A percentile compares a stretch with the other conserved stretches of the same genome.
Evolutionary conservation across 495 filamentous ascomycete genomes (phyloP).

Genomic region (Aspergillus incahuasiensis): DNA sequence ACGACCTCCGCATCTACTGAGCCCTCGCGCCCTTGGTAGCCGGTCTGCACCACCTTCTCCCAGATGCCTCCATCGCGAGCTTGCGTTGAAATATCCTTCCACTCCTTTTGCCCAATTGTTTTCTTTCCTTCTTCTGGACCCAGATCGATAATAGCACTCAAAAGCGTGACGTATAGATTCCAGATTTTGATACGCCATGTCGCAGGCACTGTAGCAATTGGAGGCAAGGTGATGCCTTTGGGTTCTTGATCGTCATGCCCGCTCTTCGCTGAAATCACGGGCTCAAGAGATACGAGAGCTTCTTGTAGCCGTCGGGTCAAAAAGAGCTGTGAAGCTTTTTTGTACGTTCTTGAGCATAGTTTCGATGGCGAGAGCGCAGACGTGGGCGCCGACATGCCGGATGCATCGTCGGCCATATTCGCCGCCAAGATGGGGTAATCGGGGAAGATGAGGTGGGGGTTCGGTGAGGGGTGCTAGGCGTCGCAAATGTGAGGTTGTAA

Average conservation of each 20-base stretch:
- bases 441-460: not conserved
- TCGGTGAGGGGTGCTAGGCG: not conserved
- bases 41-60: slow-evolving; percentile 83
- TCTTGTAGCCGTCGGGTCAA: slow-evolving; percentile 88
- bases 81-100: slow-evolving; percentile 72
- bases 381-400: slow-evolving; percentile 37
- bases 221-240: slow-evolving; percentile 43
- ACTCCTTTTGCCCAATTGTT: slow-evolving; percentile 76
- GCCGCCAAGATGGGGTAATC: slow-evolving; percentile 15
- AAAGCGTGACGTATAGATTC: slow-evolving; percentile 90
- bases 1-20: slow-evolving; percentile 94
- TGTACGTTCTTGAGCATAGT: slow-evolving; percentile 61
- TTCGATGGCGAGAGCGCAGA: slow-evolving; percentile 57
- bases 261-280: slow-evolving; percentile 56
- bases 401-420: slow-evolving; percentile 34
- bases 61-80: slow-evolving; percentile 83
- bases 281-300: slow-evolving; percentile 74
- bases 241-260: slow-evolving; percentile 32
- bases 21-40: slow-evolving; percentile 81
- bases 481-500: not conserved
- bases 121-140: slow-evolving; percentile 86
- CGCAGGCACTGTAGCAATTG: slow-evolving; percentile 66
- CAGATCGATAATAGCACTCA: slow-evolving; percentile 85
- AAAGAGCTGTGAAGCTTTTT: slow-evolving; percentile 85
- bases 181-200: slow-evolving; percentile 88